phyloP scores from a whole-genome alignment of 164 flowering plant genomes.

The Hamamelis virginiana region DNA sequence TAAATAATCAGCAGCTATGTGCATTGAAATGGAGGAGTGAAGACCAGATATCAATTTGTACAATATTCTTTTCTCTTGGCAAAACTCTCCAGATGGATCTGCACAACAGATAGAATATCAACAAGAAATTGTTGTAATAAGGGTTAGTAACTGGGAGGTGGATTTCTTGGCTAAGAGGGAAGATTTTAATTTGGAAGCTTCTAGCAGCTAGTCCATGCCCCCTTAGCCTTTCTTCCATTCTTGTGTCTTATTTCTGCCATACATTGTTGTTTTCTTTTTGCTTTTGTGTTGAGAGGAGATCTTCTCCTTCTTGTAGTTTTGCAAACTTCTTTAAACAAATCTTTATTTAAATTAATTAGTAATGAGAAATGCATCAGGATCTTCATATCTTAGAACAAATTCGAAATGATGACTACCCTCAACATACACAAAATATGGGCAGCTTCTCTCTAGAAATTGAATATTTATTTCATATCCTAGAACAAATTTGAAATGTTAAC shows the following conservation, averaged over 20 bases:
- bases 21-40: constrained; percentile 86
- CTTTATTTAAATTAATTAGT: too few species aligned
- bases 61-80: constrained; percentile 76
- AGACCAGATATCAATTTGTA: constrained; percentile 92
- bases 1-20: constrained; percentile 85
- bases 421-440: too few species aligned
- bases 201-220: not conserved
- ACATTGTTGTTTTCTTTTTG: not conserved
- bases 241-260: too few species aligned
- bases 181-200: not conserved
- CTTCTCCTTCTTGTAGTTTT: not conserved
- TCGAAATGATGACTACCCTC: too few species aligned
- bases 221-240: not conserved
- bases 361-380: too few species aligned
- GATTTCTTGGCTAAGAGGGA: not conserved
- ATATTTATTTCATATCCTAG: too few species aligned
- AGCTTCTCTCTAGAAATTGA: too few species aligned
- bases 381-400: too few species aligned
- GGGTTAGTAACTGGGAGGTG: not conserved
- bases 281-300: not conserved
- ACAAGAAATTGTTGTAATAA: not conserved
- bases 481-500: too few species aligned
- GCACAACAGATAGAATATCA: constrained; percentile 15
- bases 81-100: constrained; percentile 77
- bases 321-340: not conserved